phyloP scores from a whole-genome alignment of 148 eudicot genomes.

The Chenopodium formosanum region DNA sequence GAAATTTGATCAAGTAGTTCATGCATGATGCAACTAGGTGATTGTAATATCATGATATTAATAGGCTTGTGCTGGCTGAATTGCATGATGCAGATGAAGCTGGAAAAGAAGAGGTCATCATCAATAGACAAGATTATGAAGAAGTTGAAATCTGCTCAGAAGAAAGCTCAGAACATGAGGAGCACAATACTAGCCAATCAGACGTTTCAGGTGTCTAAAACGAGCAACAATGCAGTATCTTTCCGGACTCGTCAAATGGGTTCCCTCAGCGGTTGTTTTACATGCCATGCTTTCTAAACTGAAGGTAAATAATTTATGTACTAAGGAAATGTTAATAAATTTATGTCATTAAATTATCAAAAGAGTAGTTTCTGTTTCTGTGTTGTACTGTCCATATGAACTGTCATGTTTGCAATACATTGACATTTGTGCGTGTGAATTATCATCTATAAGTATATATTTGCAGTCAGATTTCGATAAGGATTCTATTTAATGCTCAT shows the following conservation, averaged over 20 bases:
- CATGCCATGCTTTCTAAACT: constrained; percentile 74
- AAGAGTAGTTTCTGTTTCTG: background rate
- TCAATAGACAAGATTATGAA: constrained; percentile 93
- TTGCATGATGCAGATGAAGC: constrained; percentile 66
- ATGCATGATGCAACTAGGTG: background rate
- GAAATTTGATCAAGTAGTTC: no score
- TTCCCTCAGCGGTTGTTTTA: constrained; percentile 86
- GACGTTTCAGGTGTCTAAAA: constrained; percentile 43
- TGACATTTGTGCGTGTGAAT: background rate
- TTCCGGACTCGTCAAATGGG: constrained; percentile 59
- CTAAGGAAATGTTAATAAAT: background rate
- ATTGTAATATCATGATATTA: background rate
- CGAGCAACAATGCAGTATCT: constrained; percentile 44
- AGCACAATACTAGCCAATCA: constrained; percentile 44
- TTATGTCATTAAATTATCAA: background rate
- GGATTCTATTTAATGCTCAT: background rate
- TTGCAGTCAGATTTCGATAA: background rate
- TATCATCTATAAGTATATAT: background rate
- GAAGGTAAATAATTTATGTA: constrained; percentile 13
- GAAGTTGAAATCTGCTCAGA: constrained; percentile 84
- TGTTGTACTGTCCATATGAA: background rate
- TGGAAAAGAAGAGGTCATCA: constrained; percentile 94
- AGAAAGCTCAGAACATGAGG: constrained; percentile 91
- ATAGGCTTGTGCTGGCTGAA: constrained; percentile 1
- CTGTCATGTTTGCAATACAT: background rate